Base-by-base conservation (phyloP, 345 rosid genomes). In the Mallotus nudiflorus region DNA sequence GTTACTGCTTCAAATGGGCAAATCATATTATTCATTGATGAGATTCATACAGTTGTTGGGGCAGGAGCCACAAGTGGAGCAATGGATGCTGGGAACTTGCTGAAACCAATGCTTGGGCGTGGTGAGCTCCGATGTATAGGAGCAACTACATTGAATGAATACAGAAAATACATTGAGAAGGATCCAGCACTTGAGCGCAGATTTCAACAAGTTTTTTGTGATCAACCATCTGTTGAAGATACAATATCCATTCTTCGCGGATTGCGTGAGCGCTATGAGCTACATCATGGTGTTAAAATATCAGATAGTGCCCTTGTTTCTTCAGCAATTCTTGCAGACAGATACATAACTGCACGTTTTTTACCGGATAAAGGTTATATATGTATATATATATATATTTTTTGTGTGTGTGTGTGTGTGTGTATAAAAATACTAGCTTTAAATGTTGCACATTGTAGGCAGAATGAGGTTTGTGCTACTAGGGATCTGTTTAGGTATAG, bases 331-430 rank as follows among this genome's bases (percentile, higher is more conserved):
- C 88, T 92, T 37, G 88, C 97, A 22, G 97, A 89, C 75, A 82
- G 92, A 67, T 95, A 92, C 84, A 90, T 92, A 71, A 90, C 98
- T 16, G 98, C 87, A 63, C 91, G 91, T 4, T 92, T 95, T 85
- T 75, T 95, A 75, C 99, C 96, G 2, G 99, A 92, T 76, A 90
- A 95, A 95, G 99, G 97, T 92, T 79, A 77, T n/a, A n/a, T n/a
- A n/a, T n/a, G n/a, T n/a, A n/a, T n/a, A n/a, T n/a, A n/a, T n/a
- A n/a, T n/a, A n/a, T n/a, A n/a, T n/a, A n/a, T n/a, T n/a, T n/a
- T n/a, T n/a, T n/a, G n/a, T n/a, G n/a, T n/a, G n/a, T n/a, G n/a
- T n/a, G n/a, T n/a, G n/a, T n/a, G n/a, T n/a, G n/a, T n/a, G n/a
- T n/a, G n/a, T n/a, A n/a, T n/a, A n/a, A n/a, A n/a, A n/a, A n/a